Evolutionary conservation across 2,329 filamentous ascomycete genomes (phyloP).

Genomic region (Paramyrothecium sp.): DNA sequence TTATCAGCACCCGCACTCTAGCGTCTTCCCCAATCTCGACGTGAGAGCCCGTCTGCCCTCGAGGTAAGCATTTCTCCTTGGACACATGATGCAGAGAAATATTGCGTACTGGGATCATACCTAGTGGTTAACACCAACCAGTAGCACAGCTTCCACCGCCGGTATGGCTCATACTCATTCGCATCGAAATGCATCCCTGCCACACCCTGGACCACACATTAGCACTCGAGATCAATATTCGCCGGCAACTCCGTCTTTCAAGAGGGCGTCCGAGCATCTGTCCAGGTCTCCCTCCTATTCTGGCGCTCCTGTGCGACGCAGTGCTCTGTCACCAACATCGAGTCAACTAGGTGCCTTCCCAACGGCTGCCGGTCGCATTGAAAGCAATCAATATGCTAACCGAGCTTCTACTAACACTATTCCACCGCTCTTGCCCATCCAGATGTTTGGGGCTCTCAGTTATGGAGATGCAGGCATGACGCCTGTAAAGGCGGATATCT

Average conservation of each 20-base stretch:
- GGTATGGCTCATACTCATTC: constrained; percentile 53
- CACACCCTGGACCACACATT: constrained; percentile 47
- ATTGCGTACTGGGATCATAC: constrained; percentile 2
- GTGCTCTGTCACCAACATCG: constrained; percentile 52
- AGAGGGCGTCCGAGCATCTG: constrained; percentile 47
- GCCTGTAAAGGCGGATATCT: constrained; percentile 68
- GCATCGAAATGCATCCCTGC: constrained; percentile 46
- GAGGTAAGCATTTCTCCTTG: constrained; percentile 42
- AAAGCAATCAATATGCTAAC: constrained; percentile 36
- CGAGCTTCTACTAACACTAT: constrained; percentile 34
- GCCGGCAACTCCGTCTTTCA: constrained; percentile 47
- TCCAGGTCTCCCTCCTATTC: constrained; percentile 52
- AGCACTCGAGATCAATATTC: constrained; percentile 54
- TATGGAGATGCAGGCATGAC: constrained; percentile 50
- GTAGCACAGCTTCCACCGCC: constrained; percentile 48
- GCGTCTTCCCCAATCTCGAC: constrained; percentile 49
- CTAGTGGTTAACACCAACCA: constrained; percentile 20
- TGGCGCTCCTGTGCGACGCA: constrained; percentile 42
- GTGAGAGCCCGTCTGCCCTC: constrained; percentile 53
- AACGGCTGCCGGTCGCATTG: constrained; percentile 48
- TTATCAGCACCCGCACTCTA: constrained; percentile 41
- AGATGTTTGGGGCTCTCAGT: constrained; percentile 58
- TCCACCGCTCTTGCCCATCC: constrained; percentile 51
- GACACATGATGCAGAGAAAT: no score
- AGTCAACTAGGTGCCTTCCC: constrained; percentile 46